These are phyloP conservation scores for Thalassiosira exigua DNA, from an alignment of 352 stramenopile genomes.

Conservation along the genomic window DNA sequence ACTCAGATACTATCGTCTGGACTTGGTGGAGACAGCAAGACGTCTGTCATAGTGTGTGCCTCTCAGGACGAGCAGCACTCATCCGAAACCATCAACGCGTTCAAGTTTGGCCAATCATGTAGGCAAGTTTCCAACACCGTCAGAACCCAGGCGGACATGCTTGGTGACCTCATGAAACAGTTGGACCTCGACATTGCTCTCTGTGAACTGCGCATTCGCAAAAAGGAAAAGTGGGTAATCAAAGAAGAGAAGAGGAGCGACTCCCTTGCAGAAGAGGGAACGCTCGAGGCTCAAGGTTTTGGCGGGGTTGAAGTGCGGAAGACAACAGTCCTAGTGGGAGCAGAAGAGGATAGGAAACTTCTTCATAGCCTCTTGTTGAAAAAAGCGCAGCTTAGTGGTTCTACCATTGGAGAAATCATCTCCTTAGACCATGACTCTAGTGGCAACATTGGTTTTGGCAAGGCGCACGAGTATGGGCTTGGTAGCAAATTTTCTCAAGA, in stretches of 20 bases:
- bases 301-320: slow-evolving; percentile 55
- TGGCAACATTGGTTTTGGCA: slow-evolving; percentile 52
- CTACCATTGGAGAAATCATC: slow-evolving; percentile 5
- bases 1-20: slow-evolving; percentile 68
- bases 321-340: slow-evolving; percentile 43
- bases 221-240: slow-evolving; percentile 59
- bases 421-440: slow-evolving; percentile 15
- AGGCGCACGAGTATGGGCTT: slow-evolving; percentile 35
- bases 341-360: slow-evolving; percentile 54
- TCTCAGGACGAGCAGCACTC: slow-evolving; percentile 62
- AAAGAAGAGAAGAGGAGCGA: slow-evolving; percentile 36
- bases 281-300: slow-evolving; percentile 48
- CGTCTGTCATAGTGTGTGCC: slow-evolving; percentile 69
- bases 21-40: slow-evolving; percentile 71
- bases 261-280: slow-evolving; percentile 42
- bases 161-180: slow-evolving; percentile 52
- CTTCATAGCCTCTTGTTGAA: slow-evolving; percentile 43
- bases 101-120: slow-evolving; percentile 78
- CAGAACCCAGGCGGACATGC: slow-evolving; percentile 48
- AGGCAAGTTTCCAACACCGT: slow-evolving; percentile 46
- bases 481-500: slow-evolving; percentile 22
- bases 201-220: slow-evolving; percentile 46
- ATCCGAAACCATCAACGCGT: slow-evolving; percentile 68
- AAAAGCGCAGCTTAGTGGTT: slow-evolving; percentile 52
- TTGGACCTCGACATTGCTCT: slow-evolving; percentile 50